Evolutionary conservation across 2,329 filamentous ascomycete genomes (phyloP), one percentile per base, ranked within the genome.

Genomic region (Penicillium sp.): DNA sequence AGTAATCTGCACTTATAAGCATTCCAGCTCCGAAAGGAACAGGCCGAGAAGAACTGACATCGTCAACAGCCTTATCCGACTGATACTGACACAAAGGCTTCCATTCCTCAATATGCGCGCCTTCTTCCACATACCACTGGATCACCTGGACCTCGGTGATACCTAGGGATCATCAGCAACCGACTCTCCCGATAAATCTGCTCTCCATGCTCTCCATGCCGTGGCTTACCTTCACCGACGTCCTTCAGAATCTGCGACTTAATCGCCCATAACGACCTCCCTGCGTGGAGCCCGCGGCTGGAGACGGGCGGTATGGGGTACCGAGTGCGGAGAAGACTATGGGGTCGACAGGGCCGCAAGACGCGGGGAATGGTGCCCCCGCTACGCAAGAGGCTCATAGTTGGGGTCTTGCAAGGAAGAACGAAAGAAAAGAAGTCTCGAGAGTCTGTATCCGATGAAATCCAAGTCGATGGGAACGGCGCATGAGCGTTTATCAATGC

Each of bases 81-180:
- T 97, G 93, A 30, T 98, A 94, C 71, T 98, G 93, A 70, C 93
- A 98, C 32, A 98, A 78, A 45, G 91, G 93, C 56, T 94, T 93
- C 78, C 95, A 98, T 72, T 98, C 91, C 72, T 98, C 90, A 56
- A 98, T 90, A 42, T 86, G 83, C 23, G 93, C 93, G 43, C 90
- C 91, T 34, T 94, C 89, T 69, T 96, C 86, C 52, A 98, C 91
- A 65, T 97, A 98, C 93, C 93, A 98, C 73, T 98, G 93, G 59
- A 97, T 97, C 59, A 98, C 87, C 69, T 98, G 93, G 62, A 93
- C 95, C 71, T 98, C 93, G 63, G 93, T 90, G 59, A 97, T 98
- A 39, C 93, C 93, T 93, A 33, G 16, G n/a, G 36, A 27, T 23
- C 11, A 45, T 56, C 29, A 60, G 48, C 39, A 41, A 56, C 29